Percentiles rank a stretch among this genome's conserved stretches.
Evolutionary conservation across 345 rosid species (phyloP).

Genomic region (Euphorbia lathyris): DNA sequence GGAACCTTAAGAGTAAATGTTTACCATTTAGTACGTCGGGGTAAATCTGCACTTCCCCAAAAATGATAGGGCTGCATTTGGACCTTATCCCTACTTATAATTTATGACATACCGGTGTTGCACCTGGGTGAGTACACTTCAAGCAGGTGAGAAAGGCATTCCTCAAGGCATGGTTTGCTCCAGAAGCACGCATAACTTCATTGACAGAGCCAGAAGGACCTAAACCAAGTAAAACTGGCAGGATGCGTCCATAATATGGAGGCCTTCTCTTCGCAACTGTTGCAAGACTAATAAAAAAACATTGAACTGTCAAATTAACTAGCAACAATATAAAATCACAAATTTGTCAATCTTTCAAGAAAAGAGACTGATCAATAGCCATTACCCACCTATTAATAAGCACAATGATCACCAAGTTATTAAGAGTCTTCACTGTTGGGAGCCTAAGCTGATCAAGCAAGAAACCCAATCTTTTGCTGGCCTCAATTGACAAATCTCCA

Average conservation of each 20-base stretch:
- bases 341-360: background rate
- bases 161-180: constrained; percentile 66
- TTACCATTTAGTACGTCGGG: too few relatives aligned
- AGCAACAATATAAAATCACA: background rate
- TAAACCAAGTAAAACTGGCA: constrained; percentile 89
- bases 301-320: constrained; percentile 7
- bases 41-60: too few relatives aligned
- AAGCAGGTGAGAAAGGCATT: constrained; percentile 67
- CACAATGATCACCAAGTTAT: constrained; percentile 61
- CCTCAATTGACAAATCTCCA: constrained; percentile 90
- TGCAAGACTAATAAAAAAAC: constrained; percentile 60
- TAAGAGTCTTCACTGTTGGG: constrained; percentile 74
- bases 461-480: constrained; percentile 67
- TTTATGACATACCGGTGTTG: constrained; percentile 78
- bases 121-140: constrained; percentile 85
- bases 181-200: constrained; percentile 59
- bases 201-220: constrained; percentile 59
- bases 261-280: constrained; percentile 85
- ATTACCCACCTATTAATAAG: constrained; percentile 62
- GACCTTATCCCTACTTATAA: background rate
- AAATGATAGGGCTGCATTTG: too few relatives aligned
- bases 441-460: constrained; percentile 93
- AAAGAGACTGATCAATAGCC: background rate
- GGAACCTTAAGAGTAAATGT: too few relatives aligned
- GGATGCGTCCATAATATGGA: constrained; percentile 82